A percentile compares a stretch with the other conserved stretches of the same genome.
Conservation (phyloP, 2,329 filamentous ascomycete species). For the Apiospora sp. region DNA sequence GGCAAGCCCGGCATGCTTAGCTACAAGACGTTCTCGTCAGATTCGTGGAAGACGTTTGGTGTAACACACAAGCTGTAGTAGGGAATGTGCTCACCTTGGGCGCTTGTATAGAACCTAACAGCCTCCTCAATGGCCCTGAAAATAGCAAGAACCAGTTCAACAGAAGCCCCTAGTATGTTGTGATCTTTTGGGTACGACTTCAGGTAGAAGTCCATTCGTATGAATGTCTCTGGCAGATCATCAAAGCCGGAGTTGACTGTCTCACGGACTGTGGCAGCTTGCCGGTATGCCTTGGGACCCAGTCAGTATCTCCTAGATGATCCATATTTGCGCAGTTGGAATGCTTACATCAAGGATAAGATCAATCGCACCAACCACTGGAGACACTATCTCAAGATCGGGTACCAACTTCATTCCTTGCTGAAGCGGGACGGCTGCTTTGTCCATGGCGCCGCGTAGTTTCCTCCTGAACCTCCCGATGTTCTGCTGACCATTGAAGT, state of each 20-base stretch:
- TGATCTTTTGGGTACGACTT: neutral
- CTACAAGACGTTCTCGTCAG: neutral
- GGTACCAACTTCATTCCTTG: slow-evolving; percentile 26
- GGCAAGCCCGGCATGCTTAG: neutral
- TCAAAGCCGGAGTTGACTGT: slow-evolving; percentile 26
- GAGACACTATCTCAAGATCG: slow-evolving; percentile 22
- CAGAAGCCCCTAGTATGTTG: slow-evolving; percentile 22
- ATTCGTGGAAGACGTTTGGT: neutral
- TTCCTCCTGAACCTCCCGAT: slow-evolving; percentile 27
- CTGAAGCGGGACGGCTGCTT: slow-evolving; percentile 16
- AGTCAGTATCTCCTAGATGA: too few species aligned
- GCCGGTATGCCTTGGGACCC: slow-evolving; percentile 28
- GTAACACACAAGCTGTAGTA: neutral
- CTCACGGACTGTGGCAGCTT: slow-evolving; percentile 25
- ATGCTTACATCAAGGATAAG: slow-evolving; percentile 23
- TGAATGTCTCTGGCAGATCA: slow-evolving; percentile 27
- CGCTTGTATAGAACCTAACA: slow-evolving; percentile 26
- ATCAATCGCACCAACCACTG: slow-evolving; percentile 23
- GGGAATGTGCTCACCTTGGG: slow-evolving; percentile 10
- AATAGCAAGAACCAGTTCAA: slow-evolving; percentile 24
- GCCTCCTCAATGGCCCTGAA: slow-evolving; percentile 27
- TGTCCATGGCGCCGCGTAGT: slow-evolving; percentile 24
- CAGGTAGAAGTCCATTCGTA: slow-evolving; percentile 24
- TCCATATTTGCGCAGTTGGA: too few species aligned
- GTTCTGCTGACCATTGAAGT: slow-evolving; percentile 3